Evolutionary conservation across 2,329 filamentous ascomycete species (phyloP), one percentile per base, ranked within the genome.

Genomic region (Truncatella angustata): DNA sequence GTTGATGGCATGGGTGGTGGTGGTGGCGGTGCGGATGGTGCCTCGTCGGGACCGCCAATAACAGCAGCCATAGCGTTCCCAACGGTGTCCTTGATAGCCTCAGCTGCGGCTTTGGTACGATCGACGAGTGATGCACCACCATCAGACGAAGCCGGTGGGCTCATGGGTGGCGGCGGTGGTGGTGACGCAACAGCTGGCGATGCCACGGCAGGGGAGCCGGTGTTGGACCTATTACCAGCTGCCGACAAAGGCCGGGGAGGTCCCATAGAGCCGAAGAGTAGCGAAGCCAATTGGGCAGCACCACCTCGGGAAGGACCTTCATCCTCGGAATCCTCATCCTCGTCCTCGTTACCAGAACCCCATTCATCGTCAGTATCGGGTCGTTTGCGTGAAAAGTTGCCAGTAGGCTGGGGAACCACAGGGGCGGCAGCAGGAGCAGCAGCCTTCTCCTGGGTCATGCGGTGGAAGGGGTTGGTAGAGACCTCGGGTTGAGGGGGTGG

Each of bases 391-490:
- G 80, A 80, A 45, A 78, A 62, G n/a, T 73, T 72, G 14, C 69
- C 73, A n/a, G 80, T 75, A 6, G 82, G 75, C 53, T 73, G 74
- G 59, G 71, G 68, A 43, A 66, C 69, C 54, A 70, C 63, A 9
- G 69, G 60, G 6, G 68, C 61, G 18, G 47, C 47, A 12, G 69
- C 67, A 23, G 76, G 43, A 14, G 69, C 67, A 21, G 76, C 69
- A 65, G 78, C 78, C 53, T 73, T 73, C 57, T 90, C 81, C 60
- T 88, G 83, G 4, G 88, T 84, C 66, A 96, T 84, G 52, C 91
- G 88, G 69, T 96, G 90, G 84, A 97, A 99, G 4, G 94, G 94
- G 66, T 99, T 99, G 9, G 90, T 97, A n/a, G 90, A 92, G 21
- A 82, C 79, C 43, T 86, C 79, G 30, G 81, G 71, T 59, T 62